A percentile compares a stretch with the other conserved stretches of the same genome.
These are phyloP conservation scores for Curvularia eragrostidis DNA, from an alignment of 2,329 filamentous ascomycete genomes.

Conservation along the genomic window DNA sequence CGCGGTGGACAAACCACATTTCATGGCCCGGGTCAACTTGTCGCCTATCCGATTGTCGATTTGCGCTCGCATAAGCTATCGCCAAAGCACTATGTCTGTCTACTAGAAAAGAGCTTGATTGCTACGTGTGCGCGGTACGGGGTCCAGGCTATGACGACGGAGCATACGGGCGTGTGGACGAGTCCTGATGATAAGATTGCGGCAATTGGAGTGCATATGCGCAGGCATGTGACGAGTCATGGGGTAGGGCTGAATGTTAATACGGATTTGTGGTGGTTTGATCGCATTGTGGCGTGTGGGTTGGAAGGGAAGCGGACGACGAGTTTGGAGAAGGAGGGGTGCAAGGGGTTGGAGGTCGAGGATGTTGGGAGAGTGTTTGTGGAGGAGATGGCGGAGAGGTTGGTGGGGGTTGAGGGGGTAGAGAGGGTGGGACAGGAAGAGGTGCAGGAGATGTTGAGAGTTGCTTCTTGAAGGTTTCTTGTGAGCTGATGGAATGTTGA, in stretches of 20 bases:
- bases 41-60: slow-evolving; percentile 92
- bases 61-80: slow-evolving; percentile 71
- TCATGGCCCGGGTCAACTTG: slow-evolving; percentile 90
- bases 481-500: not conserved
- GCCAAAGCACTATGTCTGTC: slow-evolving; percentile 76
- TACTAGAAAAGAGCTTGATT: slow-evolving; percentile 80
- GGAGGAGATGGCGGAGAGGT: slow-evolving; percentile 44
- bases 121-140: slow-evolving; percentile 66
- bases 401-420: slow-evolving; percentile 32
- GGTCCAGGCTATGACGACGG: slow-evolving; percentile 68
- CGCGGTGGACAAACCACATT: slow-evolving; percentile 93
- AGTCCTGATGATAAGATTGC: slow-evolving; percentile 72
- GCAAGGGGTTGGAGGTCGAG: slow-evolving; percentile 44
- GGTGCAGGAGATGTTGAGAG: slow-evolving; percentile 14
- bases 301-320: slow-evolving; percentile 79
- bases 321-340: slow-evolving; percentile 68
- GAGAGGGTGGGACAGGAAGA: slow-evolving; percentile 26
- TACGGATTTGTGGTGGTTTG: slow-evolving; percentile 68
- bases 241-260: slow-evolving; percentile 82
- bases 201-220: slow-evolving; percentile 88
- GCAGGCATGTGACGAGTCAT: slow-evolving; percentile 81
- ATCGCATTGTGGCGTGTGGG: slow-evolving; percentile 88
- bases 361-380: slow-evolving; percentile 53
- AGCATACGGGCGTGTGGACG: slow-evolving; percentile 85
- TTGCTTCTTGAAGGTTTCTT: not conserved